phyloP scores from a whole-genome alignment of 441 rosid genomes.

The Sinapis alba region DNA sequence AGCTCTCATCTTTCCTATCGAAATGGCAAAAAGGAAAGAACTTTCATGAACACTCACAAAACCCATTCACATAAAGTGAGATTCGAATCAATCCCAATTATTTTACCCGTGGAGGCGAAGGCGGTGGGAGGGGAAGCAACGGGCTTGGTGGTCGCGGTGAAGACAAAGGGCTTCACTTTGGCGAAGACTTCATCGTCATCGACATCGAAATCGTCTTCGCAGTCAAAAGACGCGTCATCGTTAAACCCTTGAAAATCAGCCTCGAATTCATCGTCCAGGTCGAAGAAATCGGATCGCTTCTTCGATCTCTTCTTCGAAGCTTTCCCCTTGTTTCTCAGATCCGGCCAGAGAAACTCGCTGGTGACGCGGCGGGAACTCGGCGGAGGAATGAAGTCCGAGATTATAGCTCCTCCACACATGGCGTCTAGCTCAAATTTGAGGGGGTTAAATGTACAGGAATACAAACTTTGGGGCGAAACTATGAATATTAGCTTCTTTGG shows the following conservation, averaged over 20 bases:
- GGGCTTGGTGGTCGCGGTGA: constrained; percentile 46
- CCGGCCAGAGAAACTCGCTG: constrained; percentile 69
- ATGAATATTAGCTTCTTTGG: constrained; percentile 5
- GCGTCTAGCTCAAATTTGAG: constrained; percentile 5
- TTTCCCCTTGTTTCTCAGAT: constrained; percentile 45
- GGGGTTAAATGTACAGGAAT: constrained; percentile 14
- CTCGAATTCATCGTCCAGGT: constrained; percentile 74
- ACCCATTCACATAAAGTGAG: neutral
- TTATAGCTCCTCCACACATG: constrained; percentile 99
- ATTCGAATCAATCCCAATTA: neutral
- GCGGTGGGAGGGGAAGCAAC: constrained; percentile 22
- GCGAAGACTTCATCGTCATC: neutral
- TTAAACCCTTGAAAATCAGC: constrained; percentile 80
- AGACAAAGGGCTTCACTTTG: constrained; percentile 68
- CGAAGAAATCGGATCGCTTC: constrained; percentile 46
- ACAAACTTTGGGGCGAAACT: constrained; percentile 9
- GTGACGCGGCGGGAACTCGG: constrained; percentile 49
- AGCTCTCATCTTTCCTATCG: neutral
- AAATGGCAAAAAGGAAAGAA: neutral
- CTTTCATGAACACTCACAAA: neutral
- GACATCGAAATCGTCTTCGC: constrained; percentile 30
- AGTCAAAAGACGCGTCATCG: constrained; percentile 55
- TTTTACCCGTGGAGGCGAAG: constrained; percentile 45
- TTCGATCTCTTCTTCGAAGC: constrained; percentile 29
- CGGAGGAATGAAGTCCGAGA: constrained; percentile 67